Base-by-base conservation (phyloP, 345 rosid species). In the Gossypium anomalum region DNA sequence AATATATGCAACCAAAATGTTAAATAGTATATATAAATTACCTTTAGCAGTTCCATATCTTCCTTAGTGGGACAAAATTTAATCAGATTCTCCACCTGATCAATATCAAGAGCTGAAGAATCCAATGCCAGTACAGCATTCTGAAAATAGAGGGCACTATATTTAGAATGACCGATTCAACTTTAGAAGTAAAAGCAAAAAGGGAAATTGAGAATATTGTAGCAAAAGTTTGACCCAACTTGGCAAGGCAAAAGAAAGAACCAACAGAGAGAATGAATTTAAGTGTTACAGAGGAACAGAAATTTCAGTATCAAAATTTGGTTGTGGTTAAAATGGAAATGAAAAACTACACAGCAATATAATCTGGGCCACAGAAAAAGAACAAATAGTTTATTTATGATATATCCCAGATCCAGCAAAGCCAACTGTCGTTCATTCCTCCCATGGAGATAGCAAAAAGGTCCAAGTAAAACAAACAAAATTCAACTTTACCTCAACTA, bases 51-150 rank as follows among this genome's bases (percentile, higher is more conserved):
- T 81, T 93, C 98, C 87, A 94, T 94, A 80, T 94, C 98, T 81
- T 94, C 98, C 85, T 92, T 94, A 25, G 96, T 94, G 67, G 98
- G 98, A 79, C 97, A 94, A 80, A 94, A 94, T 73, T 89, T 94
- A 83, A 94, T 94, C 74, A 94, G 98, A 83, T 94, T 94, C 83
- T 94, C 98, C 76, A 94, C 97, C 88, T 94, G 98, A 77, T 94
- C 98, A 75, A 90, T 91, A 73, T 94, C 98, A 74, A 94, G 82
- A 75, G 87, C 86, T 57, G 90, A 85, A 49, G 98, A 86, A 86
- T 94, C 98, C 87, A 94, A 85, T 80, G 93, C 96, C 78, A 94
- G 85, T 83, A 94, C 89, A 61, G 98, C 96, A 79, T 78, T 89
- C 98, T 92, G 85, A 71, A 77, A 78, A 79, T 13, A 78, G 63